These are phyloP conservation scores for Sanghuangporus baumii DNA, from an alignment of 1,284 basidiomycete species.

Conservation along the genomic window DNA sequence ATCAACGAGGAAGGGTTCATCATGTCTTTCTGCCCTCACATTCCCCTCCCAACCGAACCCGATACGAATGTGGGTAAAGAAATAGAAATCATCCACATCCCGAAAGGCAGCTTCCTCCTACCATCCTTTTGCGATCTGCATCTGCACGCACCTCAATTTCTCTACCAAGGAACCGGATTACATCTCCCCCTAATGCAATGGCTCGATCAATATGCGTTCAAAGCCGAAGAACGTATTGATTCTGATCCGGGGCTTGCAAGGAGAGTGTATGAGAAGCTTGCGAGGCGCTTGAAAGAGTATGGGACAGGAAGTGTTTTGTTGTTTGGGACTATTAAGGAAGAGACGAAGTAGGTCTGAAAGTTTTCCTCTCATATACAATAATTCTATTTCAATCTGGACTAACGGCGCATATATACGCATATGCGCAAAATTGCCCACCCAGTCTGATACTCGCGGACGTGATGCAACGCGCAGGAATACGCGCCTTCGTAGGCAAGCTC, in stretches of 20 bases:
- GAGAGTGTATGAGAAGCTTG: conserved; percentile 62
- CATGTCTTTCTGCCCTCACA: not conserved
- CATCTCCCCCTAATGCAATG: conserved; percentile 82
- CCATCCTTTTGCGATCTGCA: conserved; percentile 80
- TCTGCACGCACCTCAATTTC: conserved; percentile 81
- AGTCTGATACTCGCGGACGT: conserved; percentile 71
- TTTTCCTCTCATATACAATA: not conserved
- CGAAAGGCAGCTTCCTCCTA: conserved; percentile 57
- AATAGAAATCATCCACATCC: conserved; percentile 21
- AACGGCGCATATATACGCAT: not conserved
- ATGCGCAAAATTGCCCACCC: not conserved
- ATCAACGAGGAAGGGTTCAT: conserved; percentile 18
- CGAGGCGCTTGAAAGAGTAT: conserved; percentile 53
- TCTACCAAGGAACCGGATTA: conserved; percentile 80
- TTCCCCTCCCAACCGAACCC: not conserved
- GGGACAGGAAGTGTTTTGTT: conserved; percentile 74
- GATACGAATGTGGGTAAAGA: not conserved
- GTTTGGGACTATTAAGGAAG: conserved; percentile 76
- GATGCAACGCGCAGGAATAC: conserved; percentile 66
- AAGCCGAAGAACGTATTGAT: conserved; percentile 74
- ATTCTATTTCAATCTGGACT: not conserved
- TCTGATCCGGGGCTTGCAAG: conserved; percentile 51
- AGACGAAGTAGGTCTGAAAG: conserved; percentile 59
- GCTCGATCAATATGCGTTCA: conserved; percentile 73
- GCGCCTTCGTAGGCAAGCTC: conserved; percentile 78